Conservation (phyloP, 768 basidiomycete species). For the Suillus paluster region DNA sequence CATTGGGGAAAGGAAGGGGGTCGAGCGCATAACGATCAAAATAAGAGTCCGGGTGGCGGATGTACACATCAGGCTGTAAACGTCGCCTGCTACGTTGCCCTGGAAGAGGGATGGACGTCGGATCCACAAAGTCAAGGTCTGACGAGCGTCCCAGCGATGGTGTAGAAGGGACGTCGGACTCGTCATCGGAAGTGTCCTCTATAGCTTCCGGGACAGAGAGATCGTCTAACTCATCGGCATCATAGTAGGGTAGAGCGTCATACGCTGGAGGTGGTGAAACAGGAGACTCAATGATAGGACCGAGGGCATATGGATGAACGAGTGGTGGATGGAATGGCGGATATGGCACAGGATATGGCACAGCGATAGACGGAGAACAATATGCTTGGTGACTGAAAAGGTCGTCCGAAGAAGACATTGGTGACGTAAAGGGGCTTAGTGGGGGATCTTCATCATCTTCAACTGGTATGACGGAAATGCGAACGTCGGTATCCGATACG, state of each 20-base stretch:
- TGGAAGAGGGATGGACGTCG: conserved; percentile 54
- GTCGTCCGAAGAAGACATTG: conserved; percentile 81
- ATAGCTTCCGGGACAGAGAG: conserved; percentile 78
- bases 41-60: conserved; percentile 59
- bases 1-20: conserved; percentile 69
- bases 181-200: conserved; percentile 86
- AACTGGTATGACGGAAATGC: conserved; percentile 49
- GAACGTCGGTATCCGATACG: conserved; percentile 47
- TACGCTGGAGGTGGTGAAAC: conserved; percentile 39
- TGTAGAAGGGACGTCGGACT: conserved; percentile 71
- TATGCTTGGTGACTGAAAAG: conserved; percentile 58
- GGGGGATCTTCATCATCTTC: conserved; percentile 66
- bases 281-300: conserved; percentile 46
- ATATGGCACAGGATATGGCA: conserved; percentile 69
- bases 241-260: conserved; percentile 67
- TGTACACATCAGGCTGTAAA: conserved; percentile 61
- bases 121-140: conserved; percentile 55
- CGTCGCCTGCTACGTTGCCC: conserved; percentile 52
- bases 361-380: conserved; percentile 50
- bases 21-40: conserved; percentile 72
- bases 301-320: conserved; percentile 55
- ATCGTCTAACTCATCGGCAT: conserved; percentile 67
- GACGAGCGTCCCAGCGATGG: conserved; percentile 65
- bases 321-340: conserved; percentile 64
- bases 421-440: conserved; percentile 67